Evolutionary conservation across 306 rosid species (phyloP).

Genomic region (Dalbergia oliveri): DNA sequence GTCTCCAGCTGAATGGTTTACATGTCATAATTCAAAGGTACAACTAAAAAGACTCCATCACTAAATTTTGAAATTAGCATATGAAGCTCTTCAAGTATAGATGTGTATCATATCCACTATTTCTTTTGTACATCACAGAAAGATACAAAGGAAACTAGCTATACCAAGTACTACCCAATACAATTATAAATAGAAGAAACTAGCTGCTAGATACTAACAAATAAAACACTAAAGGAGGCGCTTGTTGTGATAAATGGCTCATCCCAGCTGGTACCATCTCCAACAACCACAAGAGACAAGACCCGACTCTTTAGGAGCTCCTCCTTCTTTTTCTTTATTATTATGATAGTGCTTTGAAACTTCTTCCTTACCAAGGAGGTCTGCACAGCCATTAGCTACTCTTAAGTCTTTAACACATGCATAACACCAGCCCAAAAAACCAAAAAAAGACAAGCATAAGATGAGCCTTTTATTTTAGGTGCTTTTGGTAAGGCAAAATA

Average conservation of each 20-base stretch:
- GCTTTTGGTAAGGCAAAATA: too few species aligned
- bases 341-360: neutral
- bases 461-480: neutral
- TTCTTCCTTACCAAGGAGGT: neutral
- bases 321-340: too few species aligned
- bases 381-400: too few species aligned
- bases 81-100: too few species aligned
- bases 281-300: neutral
- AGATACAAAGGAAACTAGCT: neutral
- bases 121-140: neutral
- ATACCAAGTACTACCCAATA: too few species aligned
- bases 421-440: too few species aligned
- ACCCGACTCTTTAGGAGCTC: too few species aligned
- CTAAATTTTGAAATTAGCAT: too few species aligned
- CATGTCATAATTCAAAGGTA: too few species aligned
- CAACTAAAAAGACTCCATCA: neutral
- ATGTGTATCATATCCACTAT: neutral
- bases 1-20: too few species aligned
- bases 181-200: neutral
- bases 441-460: neutral
- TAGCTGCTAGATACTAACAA: neutral
- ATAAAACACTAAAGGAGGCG: neutral
- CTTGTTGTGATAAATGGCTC: neutral
- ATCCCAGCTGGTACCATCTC: neutral
- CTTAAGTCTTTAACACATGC: too few species aligned